Percentiles rank a stretch among this genome's conserved stretches.
phyloP scores from a whole-genome alignment of 345 rosid genomes.

The Melaleuca alternifolia region DNA sequence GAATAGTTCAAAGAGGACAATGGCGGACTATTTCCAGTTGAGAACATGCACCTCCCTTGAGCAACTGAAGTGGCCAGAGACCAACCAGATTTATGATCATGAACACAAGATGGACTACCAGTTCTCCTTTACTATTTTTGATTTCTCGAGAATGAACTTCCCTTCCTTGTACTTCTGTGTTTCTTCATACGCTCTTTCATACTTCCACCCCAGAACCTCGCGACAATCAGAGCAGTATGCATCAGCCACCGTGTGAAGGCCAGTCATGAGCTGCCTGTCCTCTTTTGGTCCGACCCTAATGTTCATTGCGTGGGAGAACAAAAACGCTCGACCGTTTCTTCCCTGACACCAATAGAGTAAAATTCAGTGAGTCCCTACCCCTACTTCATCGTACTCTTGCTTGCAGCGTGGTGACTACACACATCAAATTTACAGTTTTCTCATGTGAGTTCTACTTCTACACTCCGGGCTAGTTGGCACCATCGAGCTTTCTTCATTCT shows the following conservation, averaged over 20 bases:
- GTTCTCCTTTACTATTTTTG: constrained; percentile 1
- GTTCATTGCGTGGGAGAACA: constrained; percentile 22
- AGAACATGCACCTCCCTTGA: background rate
- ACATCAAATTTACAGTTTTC: background rate
- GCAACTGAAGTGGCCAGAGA: background rate
- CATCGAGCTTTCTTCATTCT: background rate
- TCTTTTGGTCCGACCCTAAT: constrained; percentile 9
- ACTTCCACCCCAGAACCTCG: constrained; percentile 6
- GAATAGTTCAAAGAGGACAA: background rate
- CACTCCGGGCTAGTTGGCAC: background rate
- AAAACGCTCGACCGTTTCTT: constrained; percentile 4
- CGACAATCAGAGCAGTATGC: constrained; percentile 14
- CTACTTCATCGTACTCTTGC: background rate
- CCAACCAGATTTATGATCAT: background rate
- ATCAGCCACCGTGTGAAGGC: constrained; percentile 27
- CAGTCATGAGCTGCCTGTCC: constrained; percentile 23
- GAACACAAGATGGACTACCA: background rate
- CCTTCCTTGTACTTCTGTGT: constrained; percentile 11
- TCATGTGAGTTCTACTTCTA: background rate
- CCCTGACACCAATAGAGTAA: background rate
- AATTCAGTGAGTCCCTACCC: background rate
- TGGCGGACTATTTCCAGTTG: background rate
- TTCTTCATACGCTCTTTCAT: constrained; percentile 6
- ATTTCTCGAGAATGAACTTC: constrained; percentile 9
- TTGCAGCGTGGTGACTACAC: background rate